A percentile compares a stretch with the other conserved stretches of the same genome.
These are phyloP conservation scores for Salix exigua DNA, from an alignment of 345 rosid genomes.

Conservation along the genomic window DNA sequence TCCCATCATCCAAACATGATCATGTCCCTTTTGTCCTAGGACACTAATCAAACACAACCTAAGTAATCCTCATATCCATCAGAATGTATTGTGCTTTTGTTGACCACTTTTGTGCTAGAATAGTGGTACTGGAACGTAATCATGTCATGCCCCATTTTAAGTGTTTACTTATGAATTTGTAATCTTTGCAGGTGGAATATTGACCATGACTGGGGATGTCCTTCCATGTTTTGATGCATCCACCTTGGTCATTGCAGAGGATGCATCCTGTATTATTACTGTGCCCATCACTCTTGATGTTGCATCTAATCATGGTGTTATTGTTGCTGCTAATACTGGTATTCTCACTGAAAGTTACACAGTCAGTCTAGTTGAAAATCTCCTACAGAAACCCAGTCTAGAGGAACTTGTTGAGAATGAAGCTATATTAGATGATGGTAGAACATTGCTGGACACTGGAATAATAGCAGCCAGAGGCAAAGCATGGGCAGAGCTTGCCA, in stretches of 20 bases:
- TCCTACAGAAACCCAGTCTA: slow-evolving; percentile 80
- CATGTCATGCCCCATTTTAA: not conserved
- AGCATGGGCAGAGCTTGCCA: slow-evolving; percentile 81
- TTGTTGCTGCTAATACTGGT: slow-evolving; percentile 66
- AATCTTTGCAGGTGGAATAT: slow-evolving; percentile 63
- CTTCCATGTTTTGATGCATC: slow-evolving; percentile 97
- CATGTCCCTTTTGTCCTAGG: no score
- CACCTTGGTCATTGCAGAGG: slow-evolving; percentile 65
- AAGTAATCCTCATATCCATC: not conserved
- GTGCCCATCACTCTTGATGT: slow-evolving; percentile 93
- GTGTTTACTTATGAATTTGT: not conserved
- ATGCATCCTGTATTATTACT: slow-evolving; percentile 77
- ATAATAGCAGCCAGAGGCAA: slow-evolving; percentile 82
- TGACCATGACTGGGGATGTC: slow-evolving; percentile 98
- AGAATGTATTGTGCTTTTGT: not conserved
- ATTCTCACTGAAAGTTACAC: slow-evolving; percentile 33
- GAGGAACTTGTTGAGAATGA: slow-evolving; percentile 65
- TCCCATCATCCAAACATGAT: no score
- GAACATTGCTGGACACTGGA: slow-evolving; percentile 91
- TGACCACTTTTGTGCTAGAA: not conserved
- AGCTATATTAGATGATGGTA: slow-evolving; percentile 84
- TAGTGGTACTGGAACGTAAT: not conserved
- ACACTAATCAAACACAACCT: no score
- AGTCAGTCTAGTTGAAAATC: slow-evolving; percentile 67
- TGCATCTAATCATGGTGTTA: slow-evolving; percentile 93